Evolutionary conservation across 1,139 yeast genomes (phyloP).

Genomic region (Blastobotrys elegans): DNA sequence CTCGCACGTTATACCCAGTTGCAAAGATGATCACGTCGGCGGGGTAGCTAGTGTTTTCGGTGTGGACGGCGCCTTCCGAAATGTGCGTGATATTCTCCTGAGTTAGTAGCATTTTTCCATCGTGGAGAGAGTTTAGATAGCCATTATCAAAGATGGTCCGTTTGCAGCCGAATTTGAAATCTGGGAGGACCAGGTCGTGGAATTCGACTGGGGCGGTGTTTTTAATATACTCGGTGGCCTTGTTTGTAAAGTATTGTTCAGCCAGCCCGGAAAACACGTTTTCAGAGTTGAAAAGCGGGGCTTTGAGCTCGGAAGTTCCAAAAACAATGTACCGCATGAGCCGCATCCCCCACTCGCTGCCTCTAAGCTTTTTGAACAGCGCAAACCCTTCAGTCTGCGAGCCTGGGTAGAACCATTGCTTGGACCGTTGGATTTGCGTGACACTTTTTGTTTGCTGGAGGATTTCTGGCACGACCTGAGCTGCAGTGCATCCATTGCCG

Average conservation of each 20-base stretch:
- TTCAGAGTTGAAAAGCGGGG: constrained; percentile 13
- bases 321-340: constrained; percentile 9
- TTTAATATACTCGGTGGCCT: constrained; percentile 19
- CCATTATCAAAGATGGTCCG: constrained; percentile 28
- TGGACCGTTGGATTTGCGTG: constrained; percentile 23
- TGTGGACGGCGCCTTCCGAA: constrained; percentile 21
- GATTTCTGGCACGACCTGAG: constrained; percentile 30
- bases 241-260: constrained; percentile 2
- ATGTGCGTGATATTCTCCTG: constrained; percentile 24
- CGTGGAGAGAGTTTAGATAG: constrained; percentile 25
- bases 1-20: constrained; percentile 24
- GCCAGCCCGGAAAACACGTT: constrained; percentile 10
- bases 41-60: constrained; percentile 21
- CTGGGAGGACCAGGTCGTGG: constrained; percentile 26
- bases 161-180: constrained; percentile 28
- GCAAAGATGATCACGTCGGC: constrained; percentile 31
- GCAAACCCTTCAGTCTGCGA: background rate
- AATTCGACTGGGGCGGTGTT: constrained; percentile 19
- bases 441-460: constrained; percentile 16
- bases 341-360: constrained; percentile 6
- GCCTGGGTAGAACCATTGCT: constrained; percentile 17
- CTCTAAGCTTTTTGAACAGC: background rate
- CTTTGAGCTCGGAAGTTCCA: constrained; percentile 9
- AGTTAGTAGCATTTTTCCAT: constrained; percentile 23
- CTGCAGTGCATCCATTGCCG: constrained; percentile 31